Percentiles rank a stretch among this genome's conserved stretches.
These are phyloP conservation scores for Psilocybe subaeruginosa DNA, from an alignment of 768 basidiomycete genomes.

Conservation along the genomic window DNA sequence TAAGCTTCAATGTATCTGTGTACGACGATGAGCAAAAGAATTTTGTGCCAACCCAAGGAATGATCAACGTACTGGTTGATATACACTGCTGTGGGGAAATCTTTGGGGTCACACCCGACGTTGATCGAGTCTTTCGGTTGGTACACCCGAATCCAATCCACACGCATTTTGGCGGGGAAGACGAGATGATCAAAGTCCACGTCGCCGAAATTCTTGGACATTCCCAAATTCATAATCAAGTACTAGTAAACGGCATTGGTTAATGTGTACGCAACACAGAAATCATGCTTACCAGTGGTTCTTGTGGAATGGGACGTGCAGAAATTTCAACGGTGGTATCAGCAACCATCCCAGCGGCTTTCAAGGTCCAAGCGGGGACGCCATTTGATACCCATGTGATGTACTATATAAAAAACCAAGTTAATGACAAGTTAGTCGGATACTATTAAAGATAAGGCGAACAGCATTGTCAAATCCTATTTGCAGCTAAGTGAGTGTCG, in stretches of 20 bases:
- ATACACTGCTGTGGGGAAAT: slow-evolving; percentile 81
- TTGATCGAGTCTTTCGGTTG: slow-evolving; percentile 72
- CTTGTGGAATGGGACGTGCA: slow-evolving; percentile 73
- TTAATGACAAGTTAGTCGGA: neutral
- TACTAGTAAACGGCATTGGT: slow-evolving; percentile 48
- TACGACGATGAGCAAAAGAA: neutral
- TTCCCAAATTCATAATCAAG: slow-evolving; percentile 83
- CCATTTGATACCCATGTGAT: slow-evolving; percentile 77
- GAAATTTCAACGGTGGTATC: slow-evolving; percentile 60
- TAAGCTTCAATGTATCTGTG: slow-evolving; percentile 71
- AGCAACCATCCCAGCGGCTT: slow-evolving; percentile 61
- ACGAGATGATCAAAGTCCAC: slow-evolving; percentile 72
- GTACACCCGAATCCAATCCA: slow-evolving; percentile 93
- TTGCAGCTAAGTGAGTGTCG: neutral
- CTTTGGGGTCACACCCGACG: slow-evolving; percentile 82
- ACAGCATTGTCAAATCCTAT: slow-evolving; percentile 27
- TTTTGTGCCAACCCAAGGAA: neutral
- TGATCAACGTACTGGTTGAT: slow-evolving; percentile 61
- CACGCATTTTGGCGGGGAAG: slow-evolving; percentile 75
- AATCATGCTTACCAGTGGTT: slow-evolving; percentile 68
- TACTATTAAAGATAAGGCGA: neutral
- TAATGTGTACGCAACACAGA: neutral
- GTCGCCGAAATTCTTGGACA: slow-evolving; percentile 74
- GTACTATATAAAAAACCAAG: slow-evolving; percentile 45
- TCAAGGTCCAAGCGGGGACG: slow-evolving; percentile 71